Percentiles rank a stretch among this genome's conserved stretches.
These are phyloP conservation scores for Solanum megistacrolobum DNA, from an alignment of 257 asterid species.

Conservation along the genomic window DNA sequence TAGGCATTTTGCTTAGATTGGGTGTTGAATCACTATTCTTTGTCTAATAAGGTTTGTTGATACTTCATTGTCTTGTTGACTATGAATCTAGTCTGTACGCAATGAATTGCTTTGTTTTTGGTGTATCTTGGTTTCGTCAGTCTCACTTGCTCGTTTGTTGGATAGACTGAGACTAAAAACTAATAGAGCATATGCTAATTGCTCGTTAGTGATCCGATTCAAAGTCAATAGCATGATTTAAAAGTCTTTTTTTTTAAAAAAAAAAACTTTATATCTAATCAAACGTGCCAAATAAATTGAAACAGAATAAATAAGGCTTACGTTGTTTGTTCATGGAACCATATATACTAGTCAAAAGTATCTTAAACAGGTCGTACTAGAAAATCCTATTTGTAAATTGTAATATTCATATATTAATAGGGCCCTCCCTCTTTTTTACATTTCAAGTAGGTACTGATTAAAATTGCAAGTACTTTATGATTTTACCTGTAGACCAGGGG, in stretches of 20 bases:
- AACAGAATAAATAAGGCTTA: background rate
- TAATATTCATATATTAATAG: background rate
- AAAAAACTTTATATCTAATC: rapidly evolving
- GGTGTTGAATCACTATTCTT: background rate
- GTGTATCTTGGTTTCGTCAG: background rate
- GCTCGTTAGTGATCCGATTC: rapidly evolving
- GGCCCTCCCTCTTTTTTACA: background rate
- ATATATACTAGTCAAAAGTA: background rate
- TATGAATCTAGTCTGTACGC: background rate
- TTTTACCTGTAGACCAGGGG: background rate
- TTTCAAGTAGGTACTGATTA: background rate
- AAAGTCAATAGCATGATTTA: too few species aligned
- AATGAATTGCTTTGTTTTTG: background rate
- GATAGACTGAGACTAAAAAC: background rate
- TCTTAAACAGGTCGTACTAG: background rate
- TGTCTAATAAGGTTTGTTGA: background rate
- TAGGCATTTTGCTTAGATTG: background rate
- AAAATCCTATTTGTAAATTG: background rate
- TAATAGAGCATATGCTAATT: too few species aligned
- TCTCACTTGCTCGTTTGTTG: background rate
- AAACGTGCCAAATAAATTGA: background rate
- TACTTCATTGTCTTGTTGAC: background rate
- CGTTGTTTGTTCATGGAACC: background rate
- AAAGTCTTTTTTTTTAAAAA: rapidly evolving
- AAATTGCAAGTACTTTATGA: background rate